Conservation (phyloP, 2,329 filamentous ascomycete species). For the Apiospora pterosperma region DNA sequence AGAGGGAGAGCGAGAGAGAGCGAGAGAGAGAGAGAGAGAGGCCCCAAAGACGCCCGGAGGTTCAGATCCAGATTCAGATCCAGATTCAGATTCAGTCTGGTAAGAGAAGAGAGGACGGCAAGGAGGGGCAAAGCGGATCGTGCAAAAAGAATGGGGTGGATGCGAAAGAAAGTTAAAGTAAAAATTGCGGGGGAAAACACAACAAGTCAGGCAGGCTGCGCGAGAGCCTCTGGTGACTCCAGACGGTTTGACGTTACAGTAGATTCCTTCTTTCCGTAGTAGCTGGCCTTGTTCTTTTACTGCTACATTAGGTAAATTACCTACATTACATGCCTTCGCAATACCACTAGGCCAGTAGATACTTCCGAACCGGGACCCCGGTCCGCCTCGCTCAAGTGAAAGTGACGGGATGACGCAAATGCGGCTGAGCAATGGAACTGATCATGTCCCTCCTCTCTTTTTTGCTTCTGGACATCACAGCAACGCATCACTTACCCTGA, state of each 20-base stretch:
- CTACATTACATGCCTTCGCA: too few species aligned
- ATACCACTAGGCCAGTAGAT: neutral
- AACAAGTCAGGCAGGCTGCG: too few species aligned
- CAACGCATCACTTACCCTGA: neutral
- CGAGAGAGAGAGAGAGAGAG: neutral
- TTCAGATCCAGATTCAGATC: neutral
- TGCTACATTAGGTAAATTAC: too few species aligned
- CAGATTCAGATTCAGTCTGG: neutral
- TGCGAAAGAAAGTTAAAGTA: constrained; percentile 2
- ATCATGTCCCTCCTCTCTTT: neutral
- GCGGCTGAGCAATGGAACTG: neutral
- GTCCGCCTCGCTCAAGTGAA: neutral
- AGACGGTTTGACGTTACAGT: too few species aligned
- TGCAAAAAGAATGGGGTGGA: neutral
- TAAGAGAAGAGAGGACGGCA: neutral
- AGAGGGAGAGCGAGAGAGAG: neutral
- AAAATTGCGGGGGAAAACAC: constrained; percentile 7
- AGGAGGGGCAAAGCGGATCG: neutral
- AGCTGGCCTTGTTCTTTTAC: too few species aligned
- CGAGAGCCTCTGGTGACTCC: too few species aligned
- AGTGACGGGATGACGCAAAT: neutral
- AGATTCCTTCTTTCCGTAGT: too few species aligned
- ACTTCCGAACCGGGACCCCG: neutral
- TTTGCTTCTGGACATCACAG: neutral
- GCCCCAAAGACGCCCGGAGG: too few species aligned